phyloP scores from a whole-genome alignment of 2,329 filamentous ascomycete species.

The Ophiostoma tasmaniense region DNA sequence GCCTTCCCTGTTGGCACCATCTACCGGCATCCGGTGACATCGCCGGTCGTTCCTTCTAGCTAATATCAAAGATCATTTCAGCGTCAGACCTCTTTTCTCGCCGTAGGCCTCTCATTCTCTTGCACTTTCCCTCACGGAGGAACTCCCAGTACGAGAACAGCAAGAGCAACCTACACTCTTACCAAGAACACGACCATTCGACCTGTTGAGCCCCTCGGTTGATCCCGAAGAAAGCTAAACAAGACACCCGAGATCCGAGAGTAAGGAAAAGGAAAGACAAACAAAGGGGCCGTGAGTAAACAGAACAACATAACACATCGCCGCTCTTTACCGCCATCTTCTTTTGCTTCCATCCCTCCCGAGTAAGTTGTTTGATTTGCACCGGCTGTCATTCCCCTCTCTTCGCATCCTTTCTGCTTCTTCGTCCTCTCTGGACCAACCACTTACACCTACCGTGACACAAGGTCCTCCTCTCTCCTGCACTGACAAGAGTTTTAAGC shows the following conservation, averaged over 20 bases:
- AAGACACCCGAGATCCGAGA: neutral
- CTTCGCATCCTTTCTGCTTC: neutral
- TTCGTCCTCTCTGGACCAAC: neutral
- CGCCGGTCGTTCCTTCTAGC: neutral
- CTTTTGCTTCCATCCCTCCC: neutral
- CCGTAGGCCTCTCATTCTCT: neutral
- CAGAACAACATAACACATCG: neutral
- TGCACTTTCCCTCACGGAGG: neutral
- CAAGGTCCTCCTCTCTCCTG: too few species aligned
- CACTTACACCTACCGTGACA: constrained; percentile 3
- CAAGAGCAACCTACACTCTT: neutral
- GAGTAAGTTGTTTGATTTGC: neutral
- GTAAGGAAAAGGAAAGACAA: neutral
- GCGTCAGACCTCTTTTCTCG: neutral
- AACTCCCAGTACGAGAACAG: neutral
- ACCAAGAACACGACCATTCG: neutral
- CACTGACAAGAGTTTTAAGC: neutral
- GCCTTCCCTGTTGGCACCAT: neutral
- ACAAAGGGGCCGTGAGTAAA: neutral
- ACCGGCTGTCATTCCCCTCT: neutral
- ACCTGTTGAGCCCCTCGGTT: neutral
- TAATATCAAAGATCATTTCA: neutral
- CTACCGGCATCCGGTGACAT: neutral
- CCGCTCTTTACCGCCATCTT: neutral
- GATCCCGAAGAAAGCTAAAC: neutral